Evolutionary conservation across 2,329 filamentous ascomycete species (phyloP), one percentile per base, ranked within the genome.

Genomic region (Plenodomus tracheiphilus): DNA sequence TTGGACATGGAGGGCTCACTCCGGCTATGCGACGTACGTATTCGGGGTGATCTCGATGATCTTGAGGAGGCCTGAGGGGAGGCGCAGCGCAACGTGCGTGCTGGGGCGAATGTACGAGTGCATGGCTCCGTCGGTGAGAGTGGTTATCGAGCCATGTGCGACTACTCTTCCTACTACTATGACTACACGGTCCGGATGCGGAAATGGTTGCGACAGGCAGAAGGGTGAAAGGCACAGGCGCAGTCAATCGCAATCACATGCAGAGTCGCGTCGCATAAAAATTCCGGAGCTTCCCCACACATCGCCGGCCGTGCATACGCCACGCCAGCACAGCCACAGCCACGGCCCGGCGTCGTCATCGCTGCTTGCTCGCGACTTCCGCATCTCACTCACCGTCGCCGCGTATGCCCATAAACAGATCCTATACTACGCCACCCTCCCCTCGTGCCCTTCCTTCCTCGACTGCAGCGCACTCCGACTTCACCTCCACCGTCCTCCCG

Each of bases 41-140:
- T 87, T 82, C 43, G 85, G 84, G 46, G 78, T 74, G 55, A 86
- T 75, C 59, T 85, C 79, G 46, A 84, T 66, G 49, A 86, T 74
- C 64, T 81, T 84, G 47, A 80, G 74, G 43, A 78, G 72, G 53
- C 83, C 83, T 11, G 82, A 85, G 13, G 84, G 80, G 21, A 84
- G 78, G 47, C 80, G 79, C 49, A 84, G 68, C 54, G 80, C 78
- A 46, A 84, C 73, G 61, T 78, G 76, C 47, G 77, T 74, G 56
- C 79, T 71, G 10, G 81, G 79, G 46, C 75, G 74, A 45, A 84
- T 76, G 46, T 68, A 62, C 30, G 75, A 73, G 54, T 79, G 76
- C 70, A 77, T 77, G 47, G 59, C 59, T 59, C 53, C 6, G 20
- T 48, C 20, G n/a, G 42, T 46, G 53, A 15, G 7, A 21, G 8